Evolutionary conservation across 2,329 filamentous ascomycete genomes (phyloP), one percentile per base, ranked within the genome.

Genomic region (Botrytis porri): DNA sequence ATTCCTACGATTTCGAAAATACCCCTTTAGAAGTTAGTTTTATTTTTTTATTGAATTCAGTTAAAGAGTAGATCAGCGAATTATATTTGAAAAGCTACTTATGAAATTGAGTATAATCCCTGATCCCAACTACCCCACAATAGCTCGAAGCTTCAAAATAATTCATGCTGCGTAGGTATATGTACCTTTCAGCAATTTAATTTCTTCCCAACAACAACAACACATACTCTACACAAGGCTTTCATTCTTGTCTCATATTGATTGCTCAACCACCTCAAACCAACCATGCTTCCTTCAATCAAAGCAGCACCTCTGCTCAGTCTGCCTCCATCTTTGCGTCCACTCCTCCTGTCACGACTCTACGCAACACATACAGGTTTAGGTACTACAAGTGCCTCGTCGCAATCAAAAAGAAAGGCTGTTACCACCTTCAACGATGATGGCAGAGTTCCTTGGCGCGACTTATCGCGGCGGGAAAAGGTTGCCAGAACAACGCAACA

Each of bases 401-500:
- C 78, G 69, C 75, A 78, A 35, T 81, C 89, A 39, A 88, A 86
- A 75, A 87, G 93, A 71, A 90, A 88, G 79, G 86, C 90, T 57
- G 90, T 98, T 39, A 97, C 94, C 0, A 88, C 95, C 0, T 90
- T 95, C 79, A 96, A 94, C 78, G 95, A 98, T 78, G 92, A 94
- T 79, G 95, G 95, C 12, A 87, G 88, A 75, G 90, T 97, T 1
- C 89, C 90, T 6, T 98, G 95, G 95, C 87, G 85, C 4, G 86
- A 96, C 71, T 87, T 98, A 3, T 94, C 91, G 0, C 84, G 84
- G 0, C 84, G 84, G 65, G 95, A 98, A 81, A 98, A 97, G 82
- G 90, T 90, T 4, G 92, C 92, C 37, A 88, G 95, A 57, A 93
- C 94, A 14, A 95, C 93, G 0, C 95, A 98, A 82, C 95, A 98